These are phyloP conservation scores for Trichoderma simmonsii DNA, from an alignment of 2,329 filamentous ascomycete species.

Conservation along the genomic window DNA sequence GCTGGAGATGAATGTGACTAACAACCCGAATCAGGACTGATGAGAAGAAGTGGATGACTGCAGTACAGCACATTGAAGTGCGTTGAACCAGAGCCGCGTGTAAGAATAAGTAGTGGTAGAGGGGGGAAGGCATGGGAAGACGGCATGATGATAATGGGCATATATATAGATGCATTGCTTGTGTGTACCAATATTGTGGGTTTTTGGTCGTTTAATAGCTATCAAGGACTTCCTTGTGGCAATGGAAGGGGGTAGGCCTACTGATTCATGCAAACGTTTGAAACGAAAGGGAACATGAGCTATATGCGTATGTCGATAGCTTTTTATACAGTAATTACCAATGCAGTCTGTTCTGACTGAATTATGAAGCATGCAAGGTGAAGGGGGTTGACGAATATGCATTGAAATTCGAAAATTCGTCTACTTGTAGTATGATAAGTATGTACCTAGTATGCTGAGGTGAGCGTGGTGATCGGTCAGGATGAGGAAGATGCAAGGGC, in stretches of 20 bases:
- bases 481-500: background rate
- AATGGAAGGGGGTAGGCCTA: background rate
- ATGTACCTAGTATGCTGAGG: too few species aligned
- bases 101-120: background rate
- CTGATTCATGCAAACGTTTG: background rate
- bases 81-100: background rate
- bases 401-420: background rate
- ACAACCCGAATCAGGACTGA: constrained; percentile 22
- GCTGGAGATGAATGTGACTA: background rate
- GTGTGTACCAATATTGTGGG: background rate
- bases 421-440: background rate
- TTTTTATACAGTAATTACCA: background rate
- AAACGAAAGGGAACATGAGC: background rate
- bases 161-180: background rate
- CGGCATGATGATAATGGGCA: background rate
- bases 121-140: background rate
- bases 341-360: background rate
- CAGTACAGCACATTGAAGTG: constrained; percentile 26
- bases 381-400: rapidly evolving
- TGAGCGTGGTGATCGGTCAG: background rate
- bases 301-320: background rate
- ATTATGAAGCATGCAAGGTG: background rate
- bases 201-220: background rate
- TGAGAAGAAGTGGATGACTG: constrained; percentile 28
- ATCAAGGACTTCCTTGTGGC: background rate